Conservation (phyloP, 1,284 basidiomycete species). For the Ceratobasidium sp. region DNA sequence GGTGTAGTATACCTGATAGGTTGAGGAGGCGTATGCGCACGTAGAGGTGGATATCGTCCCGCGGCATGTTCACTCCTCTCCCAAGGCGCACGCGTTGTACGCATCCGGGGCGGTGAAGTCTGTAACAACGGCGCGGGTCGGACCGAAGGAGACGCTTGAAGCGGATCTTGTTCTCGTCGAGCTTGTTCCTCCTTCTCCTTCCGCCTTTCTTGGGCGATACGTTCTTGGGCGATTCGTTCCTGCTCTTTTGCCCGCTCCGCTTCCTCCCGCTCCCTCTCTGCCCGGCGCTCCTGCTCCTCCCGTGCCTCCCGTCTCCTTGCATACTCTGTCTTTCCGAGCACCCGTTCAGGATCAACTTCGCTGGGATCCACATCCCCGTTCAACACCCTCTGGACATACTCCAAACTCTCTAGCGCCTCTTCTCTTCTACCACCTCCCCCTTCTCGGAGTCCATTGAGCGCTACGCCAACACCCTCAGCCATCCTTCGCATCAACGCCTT, state of each 20-base stretch:
- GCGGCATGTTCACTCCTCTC: constrained; percentile 29
- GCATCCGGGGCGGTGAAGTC: constrained; percentile 33
- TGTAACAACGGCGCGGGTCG: constrained; percentile 18
- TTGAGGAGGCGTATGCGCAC: constrained; percentile 18
- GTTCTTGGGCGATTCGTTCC: constrained; percentile 17
- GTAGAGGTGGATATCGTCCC: constrained; percentile 14
- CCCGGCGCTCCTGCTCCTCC: background rate
- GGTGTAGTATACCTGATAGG: background rate
- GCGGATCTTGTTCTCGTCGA: constrained; percentile 20
- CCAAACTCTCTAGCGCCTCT: constrained; percentile 78
- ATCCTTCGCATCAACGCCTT: constrained; percentile 70
- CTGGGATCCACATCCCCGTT: constrained; percentile 4
- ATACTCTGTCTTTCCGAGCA: constrained; percentile 14
- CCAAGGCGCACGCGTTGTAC: constrained; percentile 40
- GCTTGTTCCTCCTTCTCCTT: constrained; percentile 22
- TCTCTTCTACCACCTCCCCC: constrained; percentile 67
- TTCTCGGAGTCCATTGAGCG: constrained; percentile 75
- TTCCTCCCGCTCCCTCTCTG: constrained; percentile 34
- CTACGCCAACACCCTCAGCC: constrained; percentile 77
- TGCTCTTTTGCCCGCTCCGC: constrained; percentile 8
- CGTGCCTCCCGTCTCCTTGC: constrained; percentile 1
- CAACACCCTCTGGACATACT: constrained; percentile 81
- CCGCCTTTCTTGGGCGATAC: constrained; percentile 8
- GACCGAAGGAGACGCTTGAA: constrained; percentile 36
- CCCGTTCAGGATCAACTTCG: constrained; percentile 17